Percentiles rank a stretch among this genome's conserved stretches.
Conservation (phyloP, 1,139 yeast species). For the Yamadazyma triangularis region DNA sequence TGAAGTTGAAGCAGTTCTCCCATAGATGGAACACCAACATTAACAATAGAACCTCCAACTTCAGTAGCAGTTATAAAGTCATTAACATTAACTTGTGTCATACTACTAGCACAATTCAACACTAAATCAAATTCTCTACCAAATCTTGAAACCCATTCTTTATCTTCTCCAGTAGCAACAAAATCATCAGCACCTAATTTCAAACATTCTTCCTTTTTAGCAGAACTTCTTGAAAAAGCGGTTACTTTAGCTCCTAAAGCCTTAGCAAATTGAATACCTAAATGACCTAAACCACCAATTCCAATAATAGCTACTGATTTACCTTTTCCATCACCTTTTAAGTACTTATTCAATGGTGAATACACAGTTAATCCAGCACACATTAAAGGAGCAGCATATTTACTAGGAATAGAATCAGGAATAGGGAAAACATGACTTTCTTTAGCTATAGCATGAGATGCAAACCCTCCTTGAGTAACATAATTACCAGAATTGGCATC, state of each 20-base stretch:
- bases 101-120: slow-evolving; percentile 44
- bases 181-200: slow-evolving; percentile 35
- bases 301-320: slow-evolving; percentile 47
- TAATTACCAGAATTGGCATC: slow-evolving; percentile 29
- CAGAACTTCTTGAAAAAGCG: slow-evolving; percentile 34
- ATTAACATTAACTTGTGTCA: slow-evolving; percentile 31
- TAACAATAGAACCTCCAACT: slow-evolving; percentile 40
- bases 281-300: slow-evolving; percentile 45
- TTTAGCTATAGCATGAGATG: slow-evolving; percentile 52
- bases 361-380: slow-evolving; percentile 69
- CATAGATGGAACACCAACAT: slow-evolving; percentile 47
- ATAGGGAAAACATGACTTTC: slow-evolving; percentile 52
- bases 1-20: slow-evolving; percentile 18
- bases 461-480: slow-evolving; percentile 57
- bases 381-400: slow-evolving; percentile 54
- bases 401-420: slow-evolving; percentile 45
- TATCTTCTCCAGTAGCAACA: slow-evolving; percentile 36
- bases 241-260: slow-evolving; percentile 41
- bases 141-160: slow-evolving; percentile 29
- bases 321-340: slow-evolving; percentile 23
- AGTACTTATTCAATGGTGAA: slow-evolving; percentile 45
- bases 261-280: slow-evolving; percentile 38
- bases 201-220: slow-evolving; percentile 34
- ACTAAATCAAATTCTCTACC: slow-evolving; percentile 43
- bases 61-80: slow-evolving; percentile 27